Base-by-base conservation (phyloP, 176 grass and related monocot species). In the Echinochloa phyllopogon region DNA sequence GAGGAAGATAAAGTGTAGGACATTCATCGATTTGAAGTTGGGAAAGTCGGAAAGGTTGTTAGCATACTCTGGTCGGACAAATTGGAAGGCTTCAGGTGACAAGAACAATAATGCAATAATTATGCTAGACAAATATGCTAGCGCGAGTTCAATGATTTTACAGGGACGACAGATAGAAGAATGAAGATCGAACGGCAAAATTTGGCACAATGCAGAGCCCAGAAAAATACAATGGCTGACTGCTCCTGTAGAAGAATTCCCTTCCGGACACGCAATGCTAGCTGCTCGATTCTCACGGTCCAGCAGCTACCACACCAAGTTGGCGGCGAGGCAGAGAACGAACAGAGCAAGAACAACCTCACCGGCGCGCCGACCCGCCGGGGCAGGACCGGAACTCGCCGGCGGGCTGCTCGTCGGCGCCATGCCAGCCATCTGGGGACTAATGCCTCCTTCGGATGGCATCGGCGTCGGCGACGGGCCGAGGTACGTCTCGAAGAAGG, bases 401-500 rank as follows among this genome's bases (percentile, higher is more conserved):
- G 75, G 73, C n/a, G 40, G 84, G 27, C 80, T 80, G 68, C 80
- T 67, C 2, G 58, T 73, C 4, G 74, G 80, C 11, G 88, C 65
- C 84, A 75, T 75, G 20, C 55, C 79, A 12, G 29, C 42, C 15
- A 82, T 2, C 79, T 21, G 77, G 17, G 74, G 79, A 2, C 60
- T 23, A 1, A 43, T 18, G 38, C 94, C 92, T 29, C 89, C 92
- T 16, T 85, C 50, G 10, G 82, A 83, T 10, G 89, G 56, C 70
- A 84, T 84, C 13, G 87, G 92, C 69, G 83, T 13, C 36, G 87
- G 85, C 3, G 92, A 88, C 6, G 92, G 89, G 71, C 91, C 87
- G 36, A 93, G 91, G 73, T 91, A 94, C 7, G 75, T 83, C 78
- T 90, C 74, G 69, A 92, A 92, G 68, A 90, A 87, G 48, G 92